Base-by-base conservation (phyloP, 768 basidiomycete species). In the Psilocybe cubensis region DNA sequence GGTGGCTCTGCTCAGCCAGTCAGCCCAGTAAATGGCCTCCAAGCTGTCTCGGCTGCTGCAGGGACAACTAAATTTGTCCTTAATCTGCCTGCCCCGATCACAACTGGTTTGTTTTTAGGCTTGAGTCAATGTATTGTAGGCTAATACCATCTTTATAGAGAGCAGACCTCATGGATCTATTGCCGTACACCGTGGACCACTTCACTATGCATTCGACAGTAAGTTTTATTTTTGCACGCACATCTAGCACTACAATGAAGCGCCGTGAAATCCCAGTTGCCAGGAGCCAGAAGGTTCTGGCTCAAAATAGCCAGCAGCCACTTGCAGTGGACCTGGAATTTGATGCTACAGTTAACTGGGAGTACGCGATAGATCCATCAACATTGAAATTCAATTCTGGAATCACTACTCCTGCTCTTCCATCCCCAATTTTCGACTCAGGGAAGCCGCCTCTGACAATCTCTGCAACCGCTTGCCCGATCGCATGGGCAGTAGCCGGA, bases 131-230 rank as follows among this genome's bases (percentile, higher is more conserved):
- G 25, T 28, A 41, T 43, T 10, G 21, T 12, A 4, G 50, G 23
- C 31, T 59, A 40, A 35, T 29, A 17, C 4, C 3, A 28, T 41
- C 23, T 54, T 40, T 41, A 31, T 60, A 83, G 82, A 85, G 66
- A 73, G 63, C 25, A 75, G 83, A 18, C 81, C 82, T 17, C 77
- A 83, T 60, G 76, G 77, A 7, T 81, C 81, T 7, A 72, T 83
- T 47, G 82, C 82, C 8, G 73, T 85, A 14, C 82, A 84, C 44
- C 79, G 82, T 7, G 83, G 82, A 14, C 79, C 82, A 9, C 64
- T 84, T 41, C 75, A 84, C 66, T 84, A 83, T 63, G 82, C 83
- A 4, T 80, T 79, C 58, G 82, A 84, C 66, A 84, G 77, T 78
- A 55, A 57, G 74, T 58, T 4, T 17, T 11, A 33, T 28, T 28